These are phyloP conservation scores for Trichoderma sp. DNA, from an alignment of 2,329 filamentous ascomycete species.

Conservation along the genomic window DNA sequence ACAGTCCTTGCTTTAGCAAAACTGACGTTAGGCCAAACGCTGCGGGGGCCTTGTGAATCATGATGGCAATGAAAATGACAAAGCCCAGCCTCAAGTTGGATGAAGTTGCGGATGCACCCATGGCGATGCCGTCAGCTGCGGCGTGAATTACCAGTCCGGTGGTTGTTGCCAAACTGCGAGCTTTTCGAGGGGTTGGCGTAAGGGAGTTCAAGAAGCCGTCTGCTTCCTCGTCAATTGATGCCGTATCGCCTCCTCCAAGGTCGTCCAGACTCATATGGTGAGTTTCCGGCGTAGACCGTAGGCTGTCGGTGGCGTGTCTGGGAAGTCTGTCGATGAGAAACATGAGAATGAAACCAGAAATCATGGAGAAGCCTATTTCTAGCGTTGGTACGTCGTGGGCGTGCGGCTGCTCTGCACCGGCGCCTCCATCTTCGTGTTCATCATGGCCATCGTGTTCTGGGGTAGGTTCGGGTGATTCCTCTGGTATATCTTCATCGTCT, in stretches of 20 bases:
- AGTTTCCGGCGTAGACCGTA: slow-evolving; percentile 64
- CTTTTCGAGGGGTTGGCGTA: slow-evolving; percentile 56
- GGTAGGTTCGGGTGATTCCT: slow-evolving; percentile 1
- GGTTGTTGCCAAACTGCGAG: slow-evolving; percentile 74
- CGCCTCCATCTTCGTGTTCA: slow-evolving; percentile 35
- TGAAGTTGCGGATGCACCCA: slow-evolving; percentile 82
- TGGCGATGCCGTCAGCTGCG: slow-evolving; percentile 89
- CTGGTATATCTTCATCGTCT: slow-evolving; percentile 18
- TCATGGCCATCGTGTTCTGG: slow-evolving; percentile 13
- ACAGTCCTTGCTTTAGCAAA: slow-evolving; percentile 84
- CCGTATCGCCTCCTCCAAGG: slow-evolving; percentile 58
- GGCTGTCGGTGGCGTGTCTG: slow-evolving; percentile 64
- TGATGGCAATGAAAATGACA: slow-evolving; percentile 92
- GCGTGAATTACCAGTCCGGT: slow-evolving; percentile 95
- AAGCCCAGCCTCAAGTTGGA: slow-evolving; percentile 74
- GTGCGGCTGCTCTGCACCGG: slow-evolving; percentile 25
- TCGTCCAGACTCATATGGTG: slow-evolving; percentile 89
- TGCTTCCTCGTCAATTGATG: slow-evolving; percentile 53
- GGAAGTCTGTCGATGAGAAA: slow-evolving; percentile 89
- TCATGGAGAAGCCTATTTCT: slow-evolving; percentile 83
- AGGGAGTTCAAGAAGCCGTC: slow-evolving; percentile 60
- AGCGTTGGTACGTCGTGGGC: slow-evolving; percentile 57
- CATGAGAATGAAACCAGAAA: slow-evolving; percentile 92
- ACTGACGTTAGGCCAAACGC: slow-evolving; percentile 93
- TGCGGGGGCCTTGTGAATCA: slow-evolving; percentile 95